phyloP scores from a whole-genome alignment of 2,329 filamentous ascomycete species.

The Ophiostoma pallidulum region DNA sequence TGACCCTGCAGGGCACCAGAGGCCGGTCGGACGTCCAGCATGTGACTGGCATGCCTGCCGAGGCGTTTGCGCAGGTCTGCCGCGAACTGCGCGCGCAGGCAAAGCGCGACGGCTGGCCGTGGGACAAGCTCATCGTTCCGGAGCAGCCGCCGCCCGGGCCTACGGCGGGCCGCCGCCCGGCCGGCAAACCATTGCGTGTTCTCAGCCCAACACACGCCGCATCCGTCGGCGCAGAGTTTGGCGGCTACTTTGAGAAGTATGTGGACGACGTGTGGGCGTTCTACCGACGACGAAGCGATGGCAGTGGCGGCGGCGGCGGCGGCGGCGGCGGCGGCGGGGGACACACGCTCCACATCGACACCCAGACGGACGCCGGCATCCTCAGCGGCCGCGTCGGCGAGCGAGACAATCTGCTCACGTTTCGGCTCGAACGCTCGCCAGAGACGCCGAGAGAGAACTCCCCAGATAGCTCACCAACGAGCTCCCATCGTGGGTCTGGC shows the following conservation, averaged over 20 bases:
- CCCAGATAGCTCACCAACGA: too few species aligned
- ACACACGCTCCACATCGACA: slow-evolving; percentile 49
- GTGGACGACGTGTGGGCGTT: slow-evolving; percentile 34
- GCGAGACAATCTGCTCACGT: slow-evolving; percentile 27
- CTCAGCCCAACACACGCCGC: slow-evolving; percentile 36
- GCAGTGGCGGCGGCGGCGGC: slow-evolving; percentile 14
- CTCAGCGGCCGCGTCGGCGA: slow-evolving; percentile 39
- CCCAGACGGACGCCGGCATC: slow-evolving; percentile 49
- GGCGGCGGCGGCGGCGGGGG: too few species aligned
- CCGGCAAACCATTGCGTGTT: too few species aligned
- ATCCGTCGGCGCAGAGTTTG: slow-evolving; percentile 34
- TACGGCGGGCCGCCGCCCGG: slow-evolving; percentile 21
- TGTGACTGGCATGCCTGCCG: slow-evolving; percentile 47
- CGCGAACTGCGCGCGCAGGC: slow-evolving; percentile 46
- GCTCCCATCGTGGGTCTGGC: too few species aligned
- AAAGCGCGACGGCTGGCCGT: slow-evolving; percentile 44
- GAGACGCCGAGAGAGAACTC: too few species aligned
- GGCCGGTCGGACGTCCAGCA: slow-evolving; percentile 33
- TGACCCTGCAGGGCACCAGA: slow-evolving; percentile 35
- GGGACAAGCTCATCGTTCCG: slow-evolving; percentile 51
- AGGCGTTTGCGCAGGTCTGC: slow-evolving; percentile 49
- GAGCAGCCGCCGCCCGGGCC: slow-evolving; percentile 1
- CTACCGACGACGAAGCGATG: slow-evolving; percentile 19
- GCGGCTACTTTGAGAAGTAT: slow-evolving; percentile 33
- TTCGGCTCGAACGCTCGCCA: too few species aligned